Evolutionary conservation across 768 basidiomycete genomes (phyloP).

Genomic region (Russula foetens): DNA sequence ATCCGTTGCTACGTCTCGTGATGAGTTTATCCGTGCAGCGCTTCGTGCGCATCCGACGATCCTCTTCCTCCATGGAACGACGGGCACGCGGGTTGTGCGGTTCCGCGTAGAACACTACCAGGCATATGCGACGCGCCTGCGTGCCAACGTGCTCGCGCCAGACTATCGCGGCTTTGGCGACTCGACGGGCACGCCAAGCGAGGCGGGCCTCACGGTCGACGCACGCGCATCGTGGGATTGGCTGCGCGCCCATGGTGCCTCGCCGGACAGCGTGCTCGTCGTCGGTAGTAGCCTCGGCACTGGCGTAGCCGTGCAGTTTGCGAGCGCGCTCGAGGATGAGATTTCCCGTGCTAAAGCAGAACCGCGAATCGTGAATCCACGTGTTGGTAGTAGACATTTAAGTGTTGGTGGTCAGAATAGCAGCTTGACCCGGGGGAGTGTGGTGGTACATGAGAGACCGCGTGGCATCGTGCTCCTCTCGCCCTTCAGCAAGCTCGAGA

Average conservation of each 20-base stretch:
- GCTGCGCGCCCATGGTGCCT: slow-evolving; percentile 54
- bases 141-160: slow-evolving; percentile 71
- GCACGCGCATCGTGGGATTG: slow-evolving; percentile 78
- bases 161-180: slow-evolving; percentile 95
- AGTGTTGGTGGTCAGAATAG: not conserved
- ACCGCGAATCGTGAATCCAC: not conserved
- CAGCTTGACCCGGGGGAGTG: not conserved
- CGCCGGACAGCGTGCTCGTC: slow-evolving; percentile 53
- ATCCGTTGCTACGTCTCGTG: not conserved
- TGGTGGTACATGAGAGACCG: slow-evolving; percentile 26
- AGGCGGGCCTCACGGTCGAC: slow-evolving; percentile 64
- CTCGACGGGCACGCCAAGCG: slow-evolving; percentile 69
- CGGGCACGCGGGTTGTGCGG: slow-evolving; percentile 65
- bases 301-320: slow-evolving; percentile 50
- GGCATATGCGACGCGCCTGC: slow-evolving; percentile 54
- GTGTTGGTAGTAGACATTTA: not conserved
- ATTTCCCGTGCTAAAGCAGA: slow-evolving; percentile 24
- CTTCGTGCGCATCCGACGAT: slow-evolving; percentile 58
- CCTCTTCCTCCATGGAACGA: slow-evolving; percentile 87
- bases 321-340: slow-evolving; percentile 30
- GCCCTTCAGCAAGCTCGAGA: slow-evolving; percentile 31
- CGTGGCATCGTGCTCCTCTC: slow-evolving; percentile 36
- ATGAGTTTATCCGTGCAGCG: slow-evolving; percentile 43
- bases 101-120: slow-evolving; percentile 61
- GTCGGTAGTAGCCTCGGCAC: slow-evolving; percentile 89